Base-by-base conservation (phyloP, 768 basidiomycete species). In the Inosperma sp. region DNA sequence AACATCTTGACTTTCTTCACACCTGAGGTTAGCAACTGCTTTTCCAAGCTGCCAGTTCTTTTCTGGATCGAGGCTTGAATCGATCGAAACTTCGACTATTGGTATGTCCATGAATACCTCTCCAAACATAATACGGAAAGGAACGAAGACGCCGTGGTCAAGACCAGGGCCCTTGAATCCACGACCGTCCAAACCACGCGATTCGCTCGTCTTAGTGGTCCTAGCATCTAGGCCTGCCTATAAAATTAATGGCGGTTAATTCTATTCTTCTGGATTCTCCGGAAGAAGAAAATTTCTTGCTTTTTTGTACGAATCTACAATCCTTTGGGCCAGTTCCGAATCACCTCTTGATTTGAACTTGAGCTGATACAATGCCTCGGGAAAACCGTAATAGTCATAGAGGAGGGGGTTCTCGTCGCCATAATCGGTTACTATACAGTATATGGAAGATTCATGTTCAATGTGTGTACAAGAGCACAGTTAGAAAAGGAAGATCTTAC, bases 101-200 rank as follows among this genome's bases (percentile, higher is more conserved):
- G 88, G 88, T 14, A 90, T 68, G 5, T 76, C 72, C 21, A 61
- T 73, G 50, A 82, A 77, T 40, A 76, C 75, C 40, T 82, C 77
- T 6, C 84, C 84, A 59, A 90, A 89, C 88, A 90, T 90, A 52
- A 84, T 62, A 37, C 75, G 72, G 72, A 90, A 88, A 2, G 88
- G 88, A 10, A 91, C 71, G 62, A 89, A 90, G 37, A 89, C 86
- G 19, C 88, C 88, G 58, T 88, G 86, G 60, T 88, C 86, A 1
- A 88, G 66, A 5, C 86, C 87, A 0, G 84, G 78, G 0, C 82
- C 84, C 39, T 58, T 40, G 59, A 79, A 82, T 1, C 84, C 83
- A 16, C 84, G 68, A 8, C 86, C 87, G 55, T 88, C 86, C 49
- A 63, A 57, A 2, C 86, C 86, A 12, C 86, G 78, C 16, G 72